Percentiles rank a stretch among this genome's conserved stretches.
Conservation (phyloP, 2,329 filamentous ascomycete genomes). For the Colletotrichum navitas region DNA sequence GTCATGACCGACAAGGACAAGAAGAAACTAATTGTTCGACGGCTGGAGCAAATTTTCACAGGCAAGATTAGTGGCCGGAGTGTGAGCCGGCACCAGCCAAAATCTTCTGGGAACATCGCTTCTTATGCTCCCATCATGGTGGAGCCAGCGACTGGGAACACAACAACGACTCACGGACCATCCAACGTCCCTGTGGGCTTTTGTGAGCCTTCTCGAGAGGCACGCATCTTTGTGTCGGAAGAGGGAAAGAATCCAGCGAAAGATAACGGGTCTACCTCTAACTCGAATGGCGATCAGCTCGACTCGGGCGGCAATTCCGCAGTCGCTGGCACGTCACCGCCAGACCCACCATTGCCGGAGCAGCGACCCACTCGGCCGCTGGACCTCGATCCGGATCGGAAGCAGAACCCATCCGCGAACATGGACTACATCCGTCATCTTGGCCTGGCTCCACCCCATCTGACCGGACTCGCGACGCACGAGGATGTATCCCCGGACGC, state of each 20-base stretch:
- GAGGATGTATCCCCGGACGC: slow-evolving; percentile 69
- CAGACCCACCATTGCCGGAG: slow-evolving; percentile 63
- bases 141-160: slow-evolving; percentile 47
- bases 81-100: slow-evolving; percentile 47
- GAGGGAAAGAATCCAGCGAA: slow-evolving; percentile 57
- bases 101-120: slow-evolving; percentile 39
- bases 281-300: slow-evolving; percentile 62
- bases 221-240: slow-evolving; percentile 58
- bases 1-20: slow-evolving; percentile 78
- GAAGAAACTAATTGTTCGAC: slow-evolving; percentile 81
- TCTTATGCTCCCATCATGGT: slow-evolving; percentile 45
- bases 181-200: slow-evolving; percentile 6
- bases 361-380: slow-evolving; percentile 82
- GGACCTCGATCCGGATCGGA: slow-evolving; percentile 83
- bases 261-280: slow-evolving; percentile 59
- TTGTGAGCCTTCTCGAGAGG: slow-evolving; percentile 60
- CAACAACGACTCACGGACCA: slow-evolving; percentile 54
- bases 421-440: slow-evolving; percentile 84
- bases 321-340: slow-evolving; percentile 56
- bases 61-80: slow-evolving; percentile 69
- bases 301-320: slow-evolving; percentile 57
- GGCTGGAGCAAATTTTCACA: slow-evolving; percentile 85
- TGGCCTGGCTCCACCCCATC: slow-evolving; percentile 72
- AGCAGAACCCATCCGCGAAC: slow-evolving; percentile 81
- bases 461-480: slow-evolving; percentile 45